Percentiles rank a stretch among this genome's conserved stretches.
These are phyloP conservation scores for Rhamnella rubrinervis DNA, from an alignment of 331 rosid species.

Conservation along the genomic window DNA sequence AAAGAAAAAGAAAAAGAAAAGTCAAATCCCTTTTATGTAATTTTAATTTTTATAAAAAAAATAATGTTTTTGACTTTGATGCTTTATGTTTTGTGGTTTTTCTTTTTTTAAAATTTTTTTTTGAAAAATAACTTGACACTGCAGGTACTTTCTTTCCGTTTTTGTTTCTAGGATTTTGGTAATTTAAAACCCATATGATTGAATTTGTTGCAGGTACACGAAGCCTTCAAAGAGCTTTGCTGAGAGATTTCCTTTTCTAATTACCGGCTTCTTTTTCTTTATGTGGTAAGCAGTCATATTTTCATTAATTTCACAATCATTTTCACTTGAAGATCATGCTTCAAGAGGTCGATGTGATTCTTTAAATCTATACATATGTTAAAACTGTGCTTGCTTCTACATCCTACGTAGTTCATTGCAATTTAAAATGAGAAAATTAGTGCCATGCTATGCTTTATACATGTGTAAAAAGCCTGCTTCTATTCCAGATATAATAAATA, in stretches of 20 bases:
- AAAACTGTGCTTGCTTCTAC: too few species aligned
- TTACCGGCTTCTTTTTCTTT: conserved; percentile 90
- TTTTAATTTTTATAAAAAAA: conserved; percentile 3
- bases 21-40: not conserved
- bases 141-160: not conserved
- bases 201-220: conserved; percentile 37
- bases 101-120: not conserved
- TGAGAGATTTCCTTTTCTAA: conserved; percentile 62
- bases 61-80: not conserved
- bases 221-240: conserved; percentile 51
- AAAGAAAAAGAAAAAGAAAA: not conserved
- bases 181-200: not conserved
- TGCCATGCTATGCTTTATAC: too few species aligned
- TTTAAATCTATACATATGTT: not conserved
- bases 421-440: too few species aligned
- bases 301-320: not conserved
- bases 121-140: not conserved
- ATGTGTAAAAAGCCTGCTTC: too few species aligned
- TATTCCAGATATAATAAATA: too few species aligned
- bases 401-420: too few species aligned
- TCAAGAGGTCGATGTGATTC: not conserved
- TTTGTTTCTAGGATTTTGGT: not conserved
- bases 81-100: not conserved
- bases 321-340: not conserved
- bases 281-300: conserved; percentile 54